Conservation (phyloP, 1,139 yeast species). For the Nakaseomyces delphensis region DNA sequence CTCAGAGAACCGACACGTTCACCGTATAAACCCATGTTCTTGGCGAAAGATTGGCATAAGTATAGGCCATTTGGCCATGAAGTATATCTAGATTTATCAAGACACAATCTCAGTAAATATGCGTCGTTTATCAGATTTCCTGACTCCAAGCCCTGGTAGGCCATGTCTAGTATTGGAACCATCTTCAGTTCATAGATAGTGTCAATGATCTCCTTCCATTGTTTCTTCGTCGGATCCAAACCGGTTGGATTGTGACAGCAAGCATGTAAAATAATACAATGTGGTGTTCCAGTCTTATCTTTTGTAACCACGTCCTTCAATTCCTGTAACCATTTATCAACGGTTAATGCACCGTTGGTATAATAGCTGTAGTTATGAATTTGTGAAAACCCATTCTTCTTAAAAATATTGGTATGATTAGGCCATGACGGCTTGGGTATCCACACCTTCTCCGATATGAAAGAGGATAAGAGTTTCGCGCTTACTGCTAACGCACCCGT, state of each 20-base stretch:
- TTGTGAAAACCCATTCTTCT: slow-evolving; percentile 25
- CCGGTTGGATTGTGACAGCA: slow-evolving; percentile 98
- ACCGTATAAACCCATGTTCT: slow-evolving; percentile 94
- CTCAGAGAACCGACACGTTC: slow-evolving; percentile 87
- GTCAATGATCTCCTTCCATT: slow-evolving; percentile 67
- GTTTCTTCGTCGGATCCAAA: slow-evolving; percentile 70
- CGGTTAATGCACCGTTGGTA: slow-evolving; percentile 42
- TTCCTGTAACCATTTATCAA: slow-evolving; percentile 41
- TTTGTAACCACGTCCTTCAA: slow-evolving; percentile 39
- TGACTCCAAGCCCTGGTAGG: slow-evolving; percentile 88
- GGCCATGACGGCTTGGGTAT: slow-evolving; percentile 94
- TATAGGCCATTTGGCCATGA: slow-evolving; percentile 41
- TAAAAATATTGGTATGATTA: slow-evolving; percentile 65
- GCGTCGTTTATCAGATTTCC: slow-evolving; percentile 53
- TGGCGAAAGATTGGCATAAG: slow-evolving; percentile 87
- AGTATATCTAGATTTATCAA: slow-evolving; percentile 23
- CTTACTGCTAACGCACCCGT: slow-evolving; percentile 92
- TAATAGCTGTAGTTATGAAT: slow-evolving; percentile 45
- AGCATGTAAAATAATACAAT: slow-evolving; percentile 71
- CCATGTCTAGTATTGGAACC: slow-evolving; percentile 78
- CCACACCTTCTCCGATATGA: slow-evolving; percentile 46
- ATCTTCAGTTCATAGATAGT: slow-evolving; percentile 48
- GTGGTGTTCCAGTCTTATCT: slow-evolving; percentile 34
- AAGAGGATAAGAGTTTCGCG: slow-evolving; percentile 54
- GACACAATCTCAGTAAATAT: slow-evolving; percentile 36